A percentile compares a stretch with the other conserved stretches of the same genome.
Evolutionary conservation across 306 rosid species (phyloP).

Genomic region (Medicago lupulina): DNA sequence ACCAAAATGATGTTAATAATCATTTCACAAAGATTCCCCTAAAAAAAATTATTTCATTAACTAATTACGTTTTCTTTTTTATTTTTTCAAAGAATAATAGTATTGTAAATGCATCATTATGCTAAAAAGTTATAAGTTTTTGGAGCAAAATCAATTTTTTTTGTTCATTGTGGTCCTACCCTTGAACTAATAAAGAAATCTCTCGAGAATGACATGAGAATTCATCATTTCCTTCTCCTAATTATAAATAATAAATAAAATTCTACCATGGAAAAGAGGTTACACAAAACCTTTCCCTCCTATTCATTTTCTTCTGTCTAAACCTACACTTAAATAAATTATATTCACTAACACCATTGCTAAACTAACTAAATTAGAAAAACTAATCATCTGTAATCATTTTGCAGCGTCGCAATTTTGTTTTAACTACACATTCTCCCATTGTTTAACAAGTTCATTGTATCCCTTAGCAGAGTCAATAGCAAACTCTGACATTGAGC

Average conservation of each 20-base stretch:
- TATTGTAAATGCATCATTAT: not conserved
- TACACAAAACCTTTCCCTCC: slow-evolving; percentile 37
- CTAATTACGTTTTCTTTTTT: no score
- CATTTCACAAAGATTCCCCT: no score
- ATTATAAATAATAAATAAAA: no score
- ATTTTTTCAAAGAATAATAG: not conserved
- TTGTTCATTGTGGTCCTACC: no score
- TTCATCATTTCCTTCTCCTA: no score
- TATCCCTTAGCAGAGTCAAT: slow-evolving; percentile 74
- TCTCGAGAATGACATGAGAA: no score
- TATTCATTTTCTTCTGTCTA: slow-evolving; percentile 27
- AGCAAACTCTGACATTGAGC: slow-evolving; percentile 78
- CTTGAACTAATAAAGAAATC: no score
- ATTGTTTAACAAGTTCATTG: slow-evolving; percentile 67
- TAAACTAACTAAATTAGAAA: slow-evolving; percentile 34
- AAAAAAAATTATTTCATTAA: not conserved
- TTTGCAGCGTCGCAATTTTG: slow-evolving; percentile 38
- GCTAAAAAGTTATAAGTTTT: no score
- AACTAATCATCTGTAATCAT: slow-evolving; percentile 3
- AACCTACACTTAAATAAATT: slow-evolving; percentile 33
- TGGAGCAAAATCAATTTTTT: no score
- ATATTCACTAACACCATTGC: slow-evolving; percentile 30
- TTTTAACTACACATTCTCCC: slow-evolving; percentile 62
- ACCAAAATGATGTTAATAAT: no score
- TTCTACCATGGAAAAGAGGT: no score